Percentiles rank a stretch among this genome's conserved stretches.
Conservation (phyloP, 2,329 filamentous ascomycete species). For the Talaromyces marneffei region DNA sequence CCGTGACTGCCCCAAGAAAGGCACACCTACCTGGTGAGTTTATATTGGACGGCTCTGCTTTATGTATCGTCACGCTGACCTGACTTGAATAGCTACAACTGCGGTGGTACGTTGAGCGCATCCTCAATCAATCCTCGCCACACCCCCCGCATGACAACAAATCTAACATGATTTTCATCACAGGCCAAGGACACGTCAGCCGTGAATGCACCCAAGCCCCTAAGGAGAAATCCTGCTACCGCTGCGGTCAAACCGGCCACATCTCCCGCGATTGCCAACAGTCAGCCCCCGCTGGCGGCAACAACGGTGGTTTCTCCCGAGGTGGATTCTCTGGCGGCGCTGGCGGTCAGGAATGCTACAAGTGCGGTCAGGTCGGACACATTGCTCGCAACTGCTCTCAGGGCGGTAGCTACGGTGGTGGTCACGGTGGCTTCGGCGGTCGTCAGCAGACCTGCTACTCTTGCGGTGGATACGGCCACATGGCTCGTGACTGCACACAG, state of each 20-base stretch:
- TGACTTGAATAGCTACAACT: constrained; percentile 63
- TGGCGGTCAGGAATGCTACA: constrained; percentile 75
- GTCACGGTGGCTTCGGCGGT: constrained; percentile 46
- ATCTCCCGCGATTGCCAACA: constrained; percentile 72
- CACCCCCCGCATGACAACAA: constrained; percentile 19
- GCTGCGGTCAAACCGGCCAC: constrained; percentile 71
- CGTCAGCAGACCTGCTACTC: constrained; percentile 90
- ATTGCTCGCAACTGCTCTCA: constrained; percentile 68
- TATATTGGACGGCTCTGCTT: background rate
- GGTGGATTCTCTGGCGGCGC: constrained; percentile 9
- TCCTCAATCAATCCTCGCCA: background rate
- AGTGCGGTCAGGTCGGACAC: constrained; percentile 94
- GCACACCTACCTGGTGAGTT: constrained; percentile 72
- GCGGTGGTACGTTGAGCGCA: constrained; percentile 56
- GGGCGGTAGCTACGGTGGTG: constrained; percentile 47
- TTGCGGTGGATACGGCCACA: constrained; percentile 93
- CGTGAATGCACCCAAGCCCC: constrained; percentile 85
- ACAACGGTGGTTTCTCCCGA: constrained; percentile 33
- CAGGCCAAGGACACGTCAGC: constrained; percentile 69
- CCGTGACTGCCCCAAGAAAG: constrained; percentile 79
- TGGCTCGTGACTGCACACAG: constrained; percentile 97
- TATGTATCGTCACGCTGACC: constrained; percentile 14
- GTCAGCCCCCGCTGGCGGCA: constrained; percentile 39
- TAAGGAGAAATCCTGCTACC: constrained; percentile 71
- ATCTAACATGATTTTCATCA: constrained; percentile 20